Evolutionary conservation across 2,329 filamentous ascomycete genomes (phyloP), one percentile per base, ranked within the genome.

Genomic region (Paramyrothecium roridum): DNA sequence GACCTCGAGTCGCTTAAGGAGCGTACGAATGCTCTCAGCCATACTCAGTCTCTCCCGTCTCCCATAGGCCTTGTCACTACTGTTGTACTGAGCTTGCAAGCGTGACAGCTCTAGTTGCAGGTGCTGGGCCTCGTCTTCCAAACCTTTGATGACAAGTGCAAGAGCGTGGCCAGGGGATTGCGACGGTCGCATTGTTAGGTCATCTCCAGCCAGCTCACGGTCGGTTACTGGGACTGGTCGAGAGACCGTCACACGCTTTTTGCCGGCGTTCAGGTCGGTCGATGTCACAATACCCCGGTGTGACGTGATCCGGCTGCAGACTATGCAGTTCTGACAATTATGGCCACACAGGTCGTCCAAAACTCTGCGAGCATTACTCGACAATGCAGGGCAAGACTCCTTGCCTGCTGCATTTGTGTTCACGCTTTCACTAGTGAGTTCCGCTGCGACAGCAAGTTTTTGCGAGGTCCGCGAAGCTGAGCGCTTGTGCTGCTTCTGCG

Each of bases 111-210:
- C 81, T 61, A 88, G 79, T 70, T 90, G 88, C 53, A 96, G 74
- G 67, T 96, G 90, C 13, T 81, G 80, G 48, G 93, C 81, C 70
- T 96, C 92, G 67, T 96, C 91, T 62, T 90, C 80, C 3, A 96
- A 76, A 8, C 86, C 82, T 72, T 96, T 95, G 69, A 96, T 87
- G 21, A 96, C 89, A n/a, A 87, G 84, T 8, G 89, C 88, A 22
- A 96, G 82, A 11, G 91, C 91, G 47, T 87, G 73, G 4, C 82
- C 85, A 0, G 91, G 91, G 1, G 84, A 76, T 65, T 90, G 87
- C 1, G 87, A 80, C 7, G 88, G 86, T 6, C 88, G 86, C 63
- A 87, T 76, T 2, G 83, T 87, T 2, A 74, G 73, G 50, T 83
- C 79, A 45, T 83, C 80, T 21, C 64, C 60, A 10, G 64, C 76